phyloP scores from a whole-genome alignment of 805 yeast genomes.

The Maudiozyma pseudohumilis region DNA sequence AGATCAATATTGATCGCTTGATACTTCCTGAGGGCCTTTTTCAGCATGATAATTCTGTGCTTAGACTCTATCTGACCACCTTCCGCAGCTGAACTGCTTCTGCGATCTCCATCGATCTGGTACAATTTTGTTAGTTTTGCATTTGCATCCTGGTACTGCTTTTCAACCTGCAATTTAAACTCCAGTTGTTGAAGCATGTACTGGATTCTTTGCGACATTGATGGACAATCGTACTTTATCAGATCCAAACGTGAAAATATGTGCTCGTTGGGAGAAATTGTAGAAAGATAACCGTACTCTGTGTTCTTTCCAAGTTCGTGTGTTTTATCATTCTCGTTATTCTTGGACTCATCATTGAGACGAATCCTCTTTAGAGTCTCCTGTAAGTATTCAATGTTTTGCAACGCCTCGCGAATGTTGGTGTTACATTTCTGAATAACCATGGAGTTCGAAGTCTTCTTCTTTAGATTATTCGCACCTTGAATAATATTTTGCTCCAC shows the following conservation, averaged over 20 bases:
- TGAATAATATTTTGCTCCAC: slow-evolving; percentile 79
- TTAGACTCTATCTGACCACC: slow-evolving; percentile 78
- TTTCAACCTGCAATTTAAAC: slow-evolving; percentile 87
- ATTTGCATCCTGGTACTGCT: slow-evolving; percentile 86
- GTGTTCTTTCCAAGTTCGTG: slow-evolving; percentile 6
- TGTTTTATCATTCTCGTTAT: slow-evolving; percentile 4
- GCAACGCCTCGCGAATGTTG: slow-evolving; percentile 82
- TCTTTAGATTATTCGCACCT: slow-evolving; percentile 76
- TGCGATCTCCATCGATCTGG: slow-evolving; percentile 83
- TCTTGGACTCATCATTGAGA: slow-evolving; percentile 10
- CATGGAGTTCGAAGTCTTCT: slow-evolving; percentile 64
- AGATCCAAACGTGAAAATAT: slow-evolving; percentile 64
- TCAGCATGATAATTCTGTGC: slow-evolving; percentile 74
- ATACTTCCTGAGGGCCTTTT: slow-evolving; percentile 75
- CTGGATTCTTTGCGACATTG: slow-evolving; percentile 88
- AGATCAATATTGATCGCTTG: slow-evolving; percentile 74
- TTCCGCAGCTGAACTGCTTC: slow-evolving; percentile 78
- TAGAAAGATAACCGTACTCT: slow-evolving; percentile 30
- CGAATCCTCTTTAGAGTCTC: slow-evolving; percentile 58
- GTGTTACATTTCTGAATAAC: slow-evolving; percentile 88
- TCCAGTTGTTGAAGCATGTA: slow-evolving; percentile 92
- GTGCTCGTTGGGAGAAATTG: slow-evolving; percentile 28
- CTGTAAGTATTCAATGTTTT: slow-evolving; percentile 80
- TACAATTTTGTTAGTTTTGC: slow-evolving; percentile 81
- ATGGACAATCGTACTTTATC: slow-evolving; percentile 86